Evolutionary conservation across 176 grass and related monocot species (phyloP), one percentile per base, ranked within the genome.

Genomic region (Panicum miliaceum): DNA sequence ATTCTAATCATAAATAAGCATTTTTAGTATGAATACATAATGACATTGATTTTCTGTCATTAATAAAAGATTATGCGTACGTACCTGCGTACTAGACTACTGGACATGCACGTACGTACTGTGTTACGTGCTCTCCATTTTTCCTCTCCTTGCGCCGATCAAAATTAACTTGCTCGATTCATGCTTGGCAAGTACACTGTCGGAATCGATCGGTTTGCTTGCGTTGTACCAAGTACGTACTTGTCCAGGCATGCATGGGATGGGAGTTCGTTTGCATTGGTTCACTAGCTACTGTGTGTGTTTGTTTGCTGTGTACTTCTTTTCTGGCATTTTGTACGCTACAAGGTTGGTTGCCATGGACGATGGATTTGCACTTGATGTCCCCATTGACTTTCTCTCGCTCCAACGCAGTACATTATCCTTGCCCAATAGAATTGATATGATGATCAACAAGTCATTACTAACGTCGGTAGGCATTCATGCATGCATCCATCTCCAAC

Each of bases 341-440:
- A 9, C 7, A 64, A 52, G 62, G 54, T 81, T 86, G 27, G 64
- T n/a, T 77, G 64, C 6, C 32, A 37, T 6, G 6, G 32, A n/a
- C n/a, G n/a, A 63, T 63, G 67, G 14, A 64, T 61, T 64, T 82
- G 78, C 83, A 77, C 73, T 78, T 65, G 84, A 90, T 83, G 78
- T 2, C 22, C 5, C 14, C n/a, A 43, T 48, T 86, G 79, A 51
- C 84, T 90, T 88, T 67, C 64, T 40, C 18, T 59, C n/a, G 26
- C 12, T 3, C 1, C 1, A 12, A 32, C 29, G 29, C 26, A 22
- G 79, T 41, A 42, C 73, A 60, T 78, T 63, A 16, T 82, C 50
- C 50, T 12, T 68, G 13, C 23, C 5, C 2, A 40, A 71, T 50
- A 41, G 11, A 72, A 64, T 32, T 34, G 11, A 26, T 67, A 37